Percentiles rank a stretch among this genome's conserved stretches.
Evolutionary conservation across 371 early-diverging fungal species (phyloP).

Genomic region (Catenaria anguillulae): DNA sequence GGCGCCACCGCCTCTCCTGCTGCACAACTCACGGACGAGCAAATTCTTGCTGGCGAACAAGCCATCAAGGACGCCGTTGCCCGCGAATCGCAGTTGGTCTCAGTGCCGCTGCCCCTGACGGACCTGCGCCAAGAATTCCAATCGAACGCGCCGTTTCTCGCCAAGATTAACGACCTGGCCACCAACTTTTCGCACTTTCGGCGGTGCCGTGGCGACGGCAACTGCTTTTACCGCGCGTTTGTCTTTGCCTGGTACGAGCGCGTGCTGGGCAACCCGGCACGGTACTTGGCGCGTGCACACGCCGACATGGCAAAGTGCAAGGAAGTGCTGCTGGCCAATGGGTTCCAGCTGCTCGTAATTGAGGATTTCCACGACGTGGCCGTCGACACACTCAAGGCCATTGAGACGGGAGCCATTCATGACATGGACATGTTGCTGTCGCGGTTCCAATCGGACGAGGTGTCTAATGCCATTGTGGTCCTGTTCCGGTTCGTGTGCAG

Average conservation of each 20-base stretch:
- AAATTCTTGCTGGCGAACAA: conserved; percentile 44
- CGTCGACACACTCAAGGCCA: conserved; percentile 24
- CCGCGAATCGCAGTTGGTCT: conserved; percentile 37
- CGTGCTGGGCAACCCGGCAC: conserved; percentile 22
- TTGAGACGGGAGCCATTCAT: conserved; percentile 6
- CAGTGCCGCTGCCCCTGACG: conserved; percentile 28
- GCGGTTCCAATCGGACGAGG: conserved; percentile 41
- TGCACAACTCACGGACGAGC: conserved; percentile 39
- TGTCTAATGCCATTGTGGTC: conserved; percentile 51
- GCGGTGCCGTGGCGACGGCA: conserved; percentile 56
- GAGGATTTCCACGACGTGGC: conserved; percentile 48
- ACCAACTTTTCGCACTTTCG: conserved; percentile 20
- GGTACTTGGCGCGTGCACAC: conserved; percentile 19
- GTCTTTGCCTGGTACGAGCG: conserved; percentile 52
- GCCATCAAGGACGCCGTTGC: conserved; percentile 44
- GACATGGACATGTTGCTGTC: conserved; percentile 29
- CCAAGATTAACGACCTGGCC: background rate
- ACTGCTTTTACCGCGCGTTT: conserved; percentile 47
- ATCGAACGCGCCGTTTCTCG: background rate
- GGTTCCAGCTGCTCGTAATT: conserved; percentile 41
- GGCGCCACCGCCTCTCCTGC: too few species aligned
- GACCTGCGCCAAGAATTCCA: conserved; percentile 30
- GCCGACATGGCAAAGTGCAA: conserved; percentile 26
- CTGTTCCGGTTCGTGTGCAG: conserved; percentile 47
- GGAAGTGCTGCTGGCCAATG: conserved; percentile 29